Evolutionary conservation across 1,139 yeast species (phyloP), one percentile per base, ranked within the genome.

Genomic region (Wickerhamomyces sp.): DNA sequence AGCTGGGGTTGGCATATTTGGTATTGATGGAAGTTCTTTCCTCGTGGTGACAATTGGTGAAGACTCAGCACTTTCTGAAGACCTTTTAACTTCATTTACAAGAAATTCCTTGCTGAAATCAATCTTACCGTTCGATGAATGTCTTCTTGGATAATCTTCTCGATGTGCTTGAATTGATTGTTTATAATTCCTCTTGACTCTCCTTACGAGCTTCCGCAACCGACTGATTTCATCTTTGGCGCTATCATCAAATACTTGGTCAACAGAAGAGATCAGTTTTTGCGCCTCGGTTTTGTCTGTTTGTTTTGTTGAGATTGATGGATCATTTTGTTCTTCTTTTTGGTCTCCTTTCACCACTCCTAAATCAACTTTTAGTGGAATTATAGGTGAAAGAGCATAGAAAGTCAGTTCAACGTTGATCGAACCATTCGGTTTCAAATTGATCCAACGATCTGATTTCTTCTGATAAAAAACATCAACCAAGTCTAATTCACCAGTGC

Each of bases 161-260:
- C 31, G 36, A 22, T 40, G 28, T 30, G 32, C 21, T 31, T 32
- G 21, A 13, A 36, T 21, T 4, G 41, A 36, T 14, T 39, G 35
- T 15, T 35, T 41, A 28, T 40, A 47, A 8, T 51, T 28, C 38
- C 53, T 41, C 26, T 39, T 45, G 8, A 47, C 52, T 12, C 28
- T 44, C 14, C 22, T 35, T 5, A 44, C 41, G 8, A 49, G 17
- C 13, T 31, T 39, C 12, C 41, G 35, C 15, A 49, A 29, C 14
- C 40, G 31, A 14, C 41, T 30, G 25, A 40, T 31, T 17, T 46
- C 50, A 20, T 47, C 47, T 13, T 42, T 37, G 3, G 22, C 28
- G 21, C 45, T 44, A 23, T 46, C 51, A 30, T 41, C 41, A 25
- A 45, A 49, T 2, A 49, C 52, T 6, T 36, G 40, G 23, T 47